Percentiles rank a stretch among this genome's conserved stretches.
phyloP scores from a whole-genome alignment of 192 early-diverging fungal genomes.

The Haplosporangium gracile region DNA sequence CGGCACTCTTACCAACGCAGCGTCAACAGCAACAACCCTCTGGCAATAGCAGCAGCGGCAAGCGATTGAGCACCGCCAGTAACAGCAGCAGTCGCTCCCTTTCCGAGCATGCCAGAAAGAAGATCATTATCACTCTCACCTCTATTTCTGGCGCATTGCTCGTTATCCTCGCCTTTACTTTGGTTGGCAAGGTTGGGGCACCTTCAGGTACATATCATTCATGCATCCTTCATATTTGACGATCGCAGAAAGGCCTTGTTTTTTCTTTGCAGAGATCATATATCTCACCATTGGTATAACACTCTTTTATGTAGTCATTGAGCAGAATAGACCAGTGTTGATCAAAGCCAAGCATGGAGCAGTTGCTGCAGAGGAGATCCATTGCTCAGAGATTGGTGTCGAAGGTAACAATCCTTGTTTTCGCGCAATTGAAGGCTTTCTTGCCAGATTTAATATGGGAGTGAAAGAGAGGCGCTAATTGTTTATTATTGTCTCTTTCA shows the following conservation, averaged over 20 bases:
- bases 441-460: neutral
- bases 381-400: constrained; percentile 78
- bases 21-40: neutral
- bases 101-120: constrained; percentile 30
- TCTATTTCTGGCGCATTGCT: constrained; percentile 29
- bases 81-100: constrained; percentile 10
- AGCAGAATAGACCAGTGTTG: constrained; percentile 37
- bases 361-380: constrained; percentile 76
- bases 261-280: neutral
- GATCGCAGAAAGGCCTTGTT: neutral
- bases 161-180: constrained; percentile 15
- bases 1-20: constrained; percentile 3
- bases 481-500: neutral
- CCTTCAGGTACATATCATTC: constrained; percentile 16
- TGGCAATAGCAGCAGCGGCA: neutral
- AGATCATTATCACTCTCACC: constrained; percentile 20
- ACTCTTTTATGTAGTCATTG: constrained; percentile 1
- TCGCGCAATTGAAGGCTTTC: neutral
- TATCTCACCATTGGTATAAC: neutral
- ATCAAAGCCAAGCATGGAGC: constrained; percentile 69
- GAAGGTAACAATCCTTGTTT: constrained; percentile 55
- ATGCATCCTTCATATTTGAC: neutral
- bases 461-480: neutral
- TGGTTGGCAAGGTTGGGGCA: constrained; percentile 15
- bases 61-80: neutral